Base-by-base conservation (phyloP, 2,329 filamentous ascomycete genomes). In the Calonectria hawksworthii region DNA sequence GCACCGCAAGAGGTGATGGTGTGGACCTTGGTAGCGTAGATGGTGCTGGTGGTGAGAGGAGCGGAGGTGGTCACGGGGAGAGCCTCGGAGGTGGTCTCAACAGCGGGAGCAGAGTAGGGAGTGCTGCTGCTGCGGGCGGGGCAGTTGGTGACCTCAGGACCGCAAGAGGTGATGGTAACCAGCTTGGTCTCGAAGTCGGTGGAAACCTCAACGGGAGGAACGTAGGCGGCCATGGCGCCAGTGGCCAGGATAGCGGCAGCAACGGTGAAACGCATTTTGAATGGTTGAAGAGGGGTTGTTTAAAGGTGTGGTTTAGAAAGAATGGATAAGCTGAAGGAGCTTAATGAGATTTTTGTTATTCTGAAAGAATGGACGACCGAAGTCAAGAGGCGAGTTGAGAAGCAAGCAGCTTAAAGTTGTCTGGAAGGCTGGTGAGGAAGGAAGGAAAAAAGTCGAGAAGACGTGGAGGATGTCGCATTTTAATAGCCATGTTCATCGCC, bases 181-280 rank as follows among this genome's bases (percentile, higher is more conserved):
- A 90, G 85, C 83, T 89, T 86, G 82, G 91, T 92, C 84, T 87
- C 84, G 88, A 89, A 92, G 86, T 90, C 86, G 83, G 90, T 89
- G 68, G 84, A 85, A 78, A 87, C 76, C 79, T 83, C 81, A 63
- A 41, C 56, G 77, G 83, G 83, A 72, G 75, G 75, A 71, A 74
- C 68, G 74, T 63, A 63, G 56, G 80, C 76, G 76, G 83, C 82
- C 74, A 83, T 76, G 78, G 78, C 83, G 71, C 81, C 76, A 82
- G 84, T 77, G 80, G 85, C 86, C 81, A 92, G 86, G 82, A 89
- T 82, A 83, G 85, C 83, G 79, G 87, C 87, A 82, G 88, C 86
- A 83, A 87, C 80, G 81, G 89, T 82, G 90, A 92, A 92, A 90
- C 90, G 90, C 91, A 93, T 93, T 82, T 92, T 92, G 90, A 88